Evolutionary conservation across 768 basidiomycete genomes (phyloP), one percentile per base, ranked within the genome.

Genomic region (Lyophyllum atratum): DNA sequence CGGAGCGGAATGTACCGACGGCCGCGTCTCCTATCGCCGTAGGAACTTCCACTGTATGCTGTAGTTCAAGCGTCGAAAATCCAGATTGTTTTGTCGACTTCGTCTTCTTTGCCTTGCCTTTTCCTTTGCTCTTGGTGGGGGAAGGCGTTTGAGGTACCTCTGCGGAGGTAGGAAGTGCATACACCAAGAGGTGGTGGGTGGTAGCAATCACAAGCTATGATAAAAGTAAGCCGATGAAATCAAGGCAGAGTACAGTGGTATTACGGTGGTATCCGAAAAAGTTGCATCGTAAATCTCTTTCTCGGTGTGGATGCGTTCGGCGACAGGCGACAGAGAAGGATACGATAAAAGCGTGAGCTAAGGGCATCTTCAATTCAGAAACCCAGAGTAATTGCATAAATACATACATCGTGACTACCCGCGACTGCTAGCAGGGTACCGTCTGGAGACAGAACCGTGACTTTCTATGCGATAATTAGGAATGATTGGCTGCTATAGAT

Each of bases 261-360:
- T 56, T 66, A 92, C 92, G 21, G 79, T 83, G 11, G 80, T 78
- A 4, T 78, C 72, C 25, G 89, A 88, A 76, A 97, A 91, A 7
- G 92, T 81, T 17, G 84, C 85, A 65, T 96, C 95, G 57, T 93
- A 96, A 44, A 98, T 85, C 70, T 97, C 94, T 45, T 86, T 87
- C 12, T 83, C 82, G 15, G 84, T 76, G 43, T 85, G 75, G 42
- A 92, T 75, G 4, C 84, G 68, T 21, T 70, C 69, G 15, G 76
- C 80, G 22, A 74, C 72, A 10, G 80, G 83, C 29, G 68, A 64
- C 26, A 93, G 75, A 11, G 81, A 76, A 2, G 89, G 86, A 60
- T 82, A 90, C 6, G 79, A 73, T 3, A 93, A 77, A n/a, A 95
- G 67, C 2, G 85, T 80, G 8, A 93, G 74, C 84, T 89, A 59